Evolutionary conservation across 176 grass and related monocot genomes (phyloP).

Genomic region (Oryza punctata): DNA sequence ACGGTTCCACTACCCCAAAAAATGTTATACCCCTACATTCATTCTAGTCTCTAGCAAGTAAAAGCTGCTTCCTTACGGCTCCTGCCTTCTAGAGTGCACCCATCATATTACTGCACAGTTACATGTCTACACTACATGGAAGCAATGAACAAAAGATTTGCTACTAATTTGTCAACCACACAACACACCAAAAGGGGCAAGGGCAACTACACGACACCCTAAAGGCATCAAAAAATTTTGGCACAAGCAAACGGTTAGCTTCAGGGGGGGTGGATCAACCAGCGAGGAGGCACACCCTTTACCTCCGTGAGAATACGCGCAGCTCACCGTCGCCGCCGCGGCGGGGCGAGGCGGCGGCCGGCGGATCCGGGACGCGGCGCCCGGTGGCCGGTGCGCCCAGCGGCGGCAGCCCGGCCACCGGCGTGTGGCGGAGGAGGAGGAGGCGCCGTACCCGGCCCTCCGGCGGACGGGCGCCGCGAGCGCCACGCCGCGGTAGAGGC

Average conservation of each 20-base stretch:
- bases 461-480: not conserved
- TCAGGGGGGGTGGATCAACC: not conserved
- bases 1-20: not conserved
- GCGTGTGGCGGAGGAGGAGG: conserved; percentile 20
- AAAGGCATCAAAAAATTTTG: not conserved
- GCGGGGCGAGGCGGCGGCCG: conserved; percentile 4
- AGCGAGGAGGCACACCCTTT: conserved; percentile 2
- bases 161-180: not conserved
- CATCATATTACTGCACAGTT: not conserved
- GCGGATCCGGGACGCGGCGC: conserved; percentile 15
- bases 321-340: conserved; percentile 18
- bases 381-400: not conserved
- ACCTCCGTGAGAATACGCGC: conserved; percentile 49
- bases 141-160: not conserved
- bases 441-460: conserved; percentile 28
- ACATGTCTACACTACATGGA: not conserved
- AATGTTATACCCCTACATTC: not conserved
- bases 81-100: not conserved
- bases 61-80: not conserved
- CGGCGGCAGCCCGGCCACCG: conserved; percentile 40
- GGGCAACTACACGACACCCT: not conserved
- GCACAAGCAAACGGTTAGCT: not conserved
- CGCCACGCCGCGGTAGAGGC: conserved; percentile 14
- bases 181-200: not conserved
- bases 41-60: not conserved